Percentiles rank a stretch among this genome's conserved stretches.
These are phyloP conservation scores for Cymbopogon flexuosus DNA, from an alignment of 202 grass and related monocot genomes.

Conservation along the genomic window DNA sequence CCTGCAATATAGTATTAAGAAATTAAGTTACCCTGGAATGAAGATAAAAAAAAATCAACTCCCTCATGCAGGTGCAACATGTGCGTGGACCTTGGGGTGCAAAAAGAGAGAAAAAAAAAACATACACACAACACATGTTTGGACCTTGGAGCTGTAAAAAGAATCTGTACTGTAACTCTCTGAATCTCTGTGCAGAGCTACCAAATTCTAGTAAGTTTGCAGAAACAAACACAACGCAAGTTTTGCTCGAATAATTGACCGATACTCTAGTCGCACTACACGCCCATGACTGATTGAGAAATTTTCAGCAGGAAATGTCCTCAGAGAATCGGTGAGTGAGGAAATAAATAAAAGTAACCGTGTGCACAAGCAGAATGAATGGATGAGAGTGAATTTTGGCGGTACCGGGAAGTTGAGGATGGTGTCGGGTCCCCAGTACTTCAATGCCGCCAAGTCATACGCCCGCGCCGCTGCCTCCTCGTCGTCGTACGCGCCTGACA, in stretches of 20 bases:
- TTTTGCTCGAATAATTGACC: no score
- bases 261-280: no score
- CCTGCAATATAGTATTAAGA: slow-evolving; percentile 10
- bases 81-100: neutral
- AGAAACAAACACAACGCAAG: neutral
- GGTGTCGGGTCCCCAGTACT: slow-evolving; percentile 86
- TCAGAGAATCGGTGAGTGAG: no score
- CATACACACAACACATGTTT: neutral
- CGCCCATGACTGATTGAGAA: no score
- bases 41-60: neutral
- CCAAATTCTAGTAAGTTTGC: no score
- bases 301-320: no score
- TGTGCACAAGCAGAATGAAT: neutral
- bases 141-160: neutral
- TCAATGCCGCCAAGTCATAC: slow-evolving; percentile 93
- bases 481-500: slow-evolving; percentile 75
- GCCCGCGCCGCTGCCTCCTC: slow-evolving; percentile 80
- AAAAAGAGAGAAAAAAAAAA: no score
- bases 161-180: neutral
- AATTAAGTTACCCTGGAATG: neutral
- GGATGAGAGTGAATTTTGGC: neutral
- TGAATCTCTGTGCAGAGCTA: neutral
- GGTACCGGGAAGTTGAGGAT: slow-evolving; percentile 85
- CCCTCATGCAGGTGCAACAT: neutral
- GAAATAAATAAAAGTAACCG: no score